phyloP scores from a whole-genome alignment of 2,329 filamentous ascomycete genomes.

The Cryoendolithus antarcticus region DNA sequence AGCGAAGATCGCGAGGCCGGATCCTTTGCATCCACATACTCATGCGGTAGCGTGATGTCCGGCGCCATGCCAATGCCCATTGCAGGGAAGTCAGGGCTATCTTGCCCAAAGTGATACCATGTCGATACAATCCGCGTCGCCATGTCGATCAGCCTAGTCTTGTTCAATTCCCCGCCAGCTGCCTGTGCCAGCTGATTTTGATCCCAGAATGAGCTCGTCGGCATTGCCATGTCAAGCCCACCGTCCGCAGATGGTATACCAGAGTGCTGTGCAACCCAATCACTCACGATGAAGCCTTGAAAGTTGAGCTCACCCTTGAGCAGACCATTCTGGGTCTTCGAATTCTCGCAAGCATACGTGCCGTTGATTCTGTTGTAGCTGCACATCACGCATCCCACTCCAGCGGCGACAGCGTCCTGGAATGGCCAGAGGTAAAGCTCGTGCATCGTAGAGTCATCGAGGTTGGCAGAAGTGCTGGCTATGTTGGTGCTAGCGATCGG shows the following conservation, averaged over 20 bases:
- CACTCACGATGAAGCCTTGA: constrained; percentile 58
- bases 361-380: constrained; percentile 20
- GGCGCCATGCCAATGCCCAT: constrained; percentile 40
- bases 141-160: constrained; percentile 50
- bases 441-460: constrained; percentile 53
- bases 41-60: constrained; percentile 39
- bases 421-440: constrained; percentile 54
- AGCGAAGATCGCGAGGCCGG: constrained; percentile 36
- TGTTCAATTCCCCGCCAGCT: constrained; percentile 48
- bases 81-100: constrained; percentile 27
- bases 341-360: constrained; percentile 55
- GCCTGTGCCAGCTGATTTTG: constrained; percentile 38
- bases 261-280: constrained; percentile 54
- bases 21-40: constrained; percentile 44
- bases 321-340: constrained; percentile 54
- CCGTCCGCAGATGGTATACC: constrained; percentile 48
- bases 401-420: constrained; percentile 36
- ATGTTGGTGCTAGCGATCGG: constrained; percentile 15
- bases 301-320: constrained; percentile 65
- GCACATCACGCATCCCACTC: constrained; percentile 33
- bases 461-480: constrained; percentile 35
- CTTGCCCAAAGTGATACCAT: constrained; percentile 45
- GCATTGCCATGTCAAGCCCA: constrained; percentile 60
- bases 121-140: constrained; percentile 39
- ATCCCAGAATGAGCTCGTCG: constrained; percentile 27